Evolutionary conservation across 2,329 filamentous ascomycete genomes (phyloP).

Genomic region (Coccinonectria pachysandricola): DNA sequence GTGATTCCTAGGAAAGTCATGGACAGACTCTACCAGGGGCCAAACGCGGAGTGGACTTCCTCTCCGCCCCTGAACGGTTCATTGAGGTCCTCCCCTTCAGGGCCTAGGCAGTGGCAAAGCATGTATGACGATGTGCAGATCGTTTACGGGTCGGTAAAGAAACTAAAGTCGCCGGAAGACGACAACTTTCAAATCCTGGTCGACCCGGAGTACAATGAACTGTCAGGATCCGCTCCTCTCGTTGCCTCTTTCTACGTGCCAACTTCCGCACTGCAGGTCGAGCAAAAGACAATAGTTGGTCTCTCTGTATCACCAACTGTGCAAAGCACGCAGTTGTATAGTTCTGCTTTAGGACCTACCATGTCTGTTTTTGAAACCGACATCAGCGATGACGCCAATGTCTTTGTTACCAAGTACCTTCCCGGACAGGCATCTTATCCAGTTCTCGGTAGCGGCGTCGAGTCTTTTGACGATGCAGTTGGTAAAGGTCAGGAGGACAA

Average conservation of each 20-base stretch:
- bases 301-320: constrained; percentile 21
- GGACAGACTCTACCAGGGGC: constrained; percentile 16
- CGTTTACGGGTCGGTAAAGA: constrained; percentile 27
- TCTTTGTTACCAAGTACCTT: constrained; percentile 28
- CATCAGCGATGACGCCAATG: constrained; percentile 17
- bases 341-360: constrained; percentile 13
- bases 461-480: constrained; percentile 10
- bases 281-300: constrained; percentile 21
- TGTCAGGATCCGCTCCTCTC: constrained; percentile 28
- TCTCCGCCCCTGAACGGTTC: constrained; percentile 23
- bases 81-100: constrained; percentile 14
- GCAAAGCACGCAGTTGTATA: constrained; percentile 16
- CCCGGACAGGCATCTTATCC: constrained; percentile 24
- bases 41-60: constrained; percentile 6
- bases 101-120: constrained; percentile 21
- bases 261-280: constrained; percentile 23
- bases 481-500: constrained; percentile 11
- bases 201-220: constrained; percentile 25
- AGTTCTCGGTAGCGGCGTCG: constrained; percentile 14
- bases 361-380: constrained; percentile 24
- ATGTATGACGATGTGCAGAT: constrained; percentile 31
- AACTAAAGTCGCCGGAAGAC: constrained; percentile 12
- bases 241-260: constrained; percentile 32
- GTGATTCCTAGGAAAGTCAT: constrained; percentile 23
- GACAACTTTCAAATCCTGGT: constrained; percentile 25